Percentiles rank a stretch among this genome's conserved stretches.
These are phyloP conservation scores for Cronartium quercuum DNA, from an alignment of 1,284 basidiomycete species.

Conservation along the genomic window DNA sequence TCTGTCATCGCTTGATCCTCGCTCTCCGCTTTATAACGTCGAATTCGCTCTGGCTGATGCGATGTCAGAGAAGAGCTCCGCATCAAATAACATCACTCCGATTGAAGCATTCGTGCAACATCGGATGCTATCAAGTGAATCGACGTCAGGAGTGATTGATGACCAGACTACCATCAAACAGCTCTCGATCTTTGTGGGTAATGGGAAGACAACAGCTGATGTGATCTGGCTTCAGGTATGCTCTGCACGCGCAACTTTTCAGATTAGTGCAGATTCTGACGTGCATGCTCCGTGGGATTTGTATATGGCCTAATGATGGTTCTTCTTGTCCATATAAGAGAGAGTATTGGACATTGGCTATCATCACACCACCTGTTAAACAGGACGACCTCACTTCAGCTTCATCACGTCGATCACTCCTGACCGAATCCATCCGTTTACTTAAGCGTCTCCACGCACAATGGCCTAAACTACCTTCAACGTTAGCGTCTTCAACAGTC, in stretches of 20 bases:
- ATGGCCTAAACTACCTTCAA: not conserved
- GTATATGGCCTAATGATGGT: not conserved
- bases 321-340: not conserved
- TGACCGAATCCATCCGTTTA: not conserved
- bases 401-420: not conserved
- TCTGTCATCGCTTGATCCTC: slow-evolving; percentile 15
- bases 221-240: not conserved
- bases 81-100: not conserved
- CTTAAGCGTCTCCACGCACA: not conserved
- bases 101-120: not conserved
- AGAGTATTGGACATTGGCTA: not conserved
- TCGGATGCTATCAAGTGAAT: not conserved
- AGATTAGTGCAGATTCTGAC: too few species aligned
- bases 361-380: not conserved
- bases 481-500: not conserved
- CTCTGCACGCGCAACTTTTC: not conserved
- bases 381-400: not conserved
- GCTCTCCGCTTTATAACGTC: slow-evolving; percentile 25
- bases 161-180: not conserved
- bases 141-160: not conserved
- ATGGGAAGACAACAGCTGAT: not conserved
- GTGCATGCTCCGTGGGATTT: too few species aligned
- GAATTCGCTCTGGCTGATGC: slow-evolving; percentile 34
- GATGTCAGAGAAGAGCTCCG: slow-evolving; percentile 25
- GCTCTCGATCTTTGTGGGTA: not conserved